A percentile compares a stretch with the other conserved stretches of the same genome.
These are phyloP conservation scores for Boletus smithii DNA, from an alignment of 1,284 basidiomycete genomes.

Conservation along the genomic window DNA sequence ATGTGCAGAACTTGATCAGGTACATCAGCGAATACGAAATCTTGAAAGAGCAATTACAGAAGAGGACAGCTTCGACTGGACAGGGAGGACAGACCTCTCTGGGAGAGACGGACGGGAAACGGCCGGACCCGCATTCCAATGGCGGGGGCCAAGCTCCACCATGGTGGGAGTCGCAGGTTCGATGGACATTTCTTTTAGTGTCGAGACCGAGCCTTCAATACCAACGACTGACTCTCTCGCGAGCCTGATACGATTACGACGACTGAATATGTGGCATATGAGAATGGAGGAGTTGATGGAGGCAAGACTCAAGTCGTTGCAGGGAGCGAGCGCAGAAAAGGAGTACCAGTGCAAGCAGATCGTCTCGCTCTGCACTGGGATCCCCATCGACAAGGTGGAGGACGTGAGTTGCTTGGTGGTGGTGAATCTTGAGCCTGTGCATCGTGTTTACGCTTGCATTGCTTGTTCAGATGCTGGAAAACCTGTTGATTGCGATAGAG, in stretches of 20 bases:
- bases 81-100: constrained; percentile 71
- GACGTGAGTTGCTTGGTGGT: constrained; percentile 55
- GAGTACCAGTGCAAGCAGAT: constrained; percentile 90
- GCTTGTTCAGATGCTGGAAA: constrained; percentile 77
- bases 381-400: constrained; percentile 86
- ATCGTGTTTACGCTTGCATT: constrained; percentile 23
- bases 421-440: constrained; percentile 15
- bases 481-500: constrained; percentile 84
- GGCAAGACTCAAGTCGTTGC: constrained; percentile 64
- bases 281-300: constrained; percentile 75
- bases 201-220: constrained; percentile 64
- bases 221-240: constrained; percentile 57
- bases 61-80: constrained; percentile 85
- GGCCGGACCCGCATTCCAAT: constrained; percentile 59
- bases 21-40: constrained; percentile 75
- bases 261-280: constrained; percentile 79
- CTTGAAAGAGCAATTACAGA: constrained; percentile 74
- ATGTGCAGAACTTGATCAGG: constrained; percentile 74
- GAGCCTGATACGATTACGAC: constrained; percentile 65
- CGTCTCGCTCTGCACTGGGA: constrained; percentile 85
- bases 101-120: constrained; percentile 49
- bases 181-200: constrained; percentile 58
- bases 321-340: constrained; percentile 80
- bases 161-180: constrained; percentile 50
- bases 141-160: constrained; percentile 61